Base-by-base conservation (phyloP, 2,329 filamentous ascomycete genomes). In the Neoascochyta sp. region DNA sequence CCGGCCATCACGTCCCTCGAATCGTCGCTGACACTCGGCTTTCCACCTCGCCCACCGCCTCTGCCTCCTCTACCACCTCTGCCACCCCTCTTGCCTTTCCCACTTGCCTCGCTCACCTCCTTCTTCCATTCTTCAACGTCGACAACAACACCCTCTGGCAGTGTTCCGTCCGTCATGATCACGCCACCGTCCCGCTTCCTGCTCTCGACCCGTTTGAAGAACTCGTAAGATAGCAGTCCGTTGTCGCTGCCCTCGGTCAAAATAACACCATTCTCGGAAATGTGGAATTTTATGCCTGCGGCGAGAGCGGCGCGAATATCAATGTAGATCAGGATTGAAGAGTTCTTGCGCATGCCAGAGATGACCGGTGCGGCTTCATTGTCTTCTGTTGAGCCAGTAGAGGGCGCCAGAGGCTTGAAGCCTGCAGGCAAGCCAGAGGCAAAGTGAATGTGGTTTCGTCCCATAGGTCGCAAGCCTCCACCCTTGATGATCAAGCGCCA, bases 391-490 rank as follows among this genome's bases (percentile, higher is more conserved):
- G 46, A 45, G 29, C 57, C 57, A 29, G 36, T 27, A 3, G 31
- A 17, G 1, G 39, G 15, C 22, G 25, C 19, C 3, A 50, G 32
- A 4, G 39, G 18, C 17, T 45, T 57, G 47, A 71, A 69, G 0
- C 65, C 66, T 4, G 51, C 50, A 4, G 84, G 80, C 9, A 89
- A 67, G 0, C 86, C 87, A 5, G 79, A 78, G 2, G 86, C 85
- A 57, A 92, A 95, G 65, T 98, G 92, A 16, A 96, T 82, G 54
- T 96, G 90, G 42, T 84, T 93, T 31, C 92, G 67, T 0, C 70
- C 72, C 92, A 96, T 96, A 36, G 74, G 75, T 47, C 77, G 80
- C 36, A 98, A 66, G 0, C 90, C 89, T 4, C 89, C 89, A 0
- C 75, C 71, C n/a, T 72, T 70, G 8, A 88, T 62, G 39, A 98